These are phyloP conservation scores for Centaurea solstitialis DNA, from an alignment of 129 eudicot genomes.

Conservation along the genomic window DNA sequence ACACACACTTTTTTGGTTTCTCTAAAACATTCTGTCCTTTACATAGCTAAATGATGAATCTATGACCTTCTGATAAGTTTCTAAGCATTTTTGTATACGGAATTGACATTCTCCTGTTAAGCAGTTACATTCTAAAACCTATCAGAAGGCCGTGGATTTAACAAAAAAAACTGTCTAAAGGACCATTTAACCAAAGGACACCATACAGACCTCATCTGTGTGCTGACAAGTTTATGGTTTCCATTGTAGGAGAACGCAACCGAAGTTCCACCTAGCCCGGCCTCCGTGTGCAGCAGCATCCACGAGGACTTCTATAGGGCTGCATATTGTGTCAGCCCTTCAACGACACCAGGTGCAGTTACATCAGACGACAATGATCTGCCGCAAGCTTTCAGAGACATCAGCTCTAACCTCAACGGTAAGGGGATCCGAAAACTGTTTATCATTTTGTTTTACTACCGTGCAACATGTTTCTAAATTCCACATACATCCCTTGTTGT, in stretches of 20 bases:
- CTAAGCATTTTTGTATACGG: too few species aligned
- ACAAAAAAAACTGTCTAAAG: too few species aligned
- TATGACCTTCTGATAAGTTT: background rate
- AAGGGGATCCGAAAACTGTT: slow-evolving; percentile 12
- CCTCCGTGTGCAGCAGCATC: slow-evolving; percentile 85
- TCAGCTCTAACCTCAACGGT: slow-evolving; percentile 81
- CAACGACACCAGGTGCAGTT: slow-evolving; percentile 57
- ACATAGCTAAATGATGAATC: background rate
- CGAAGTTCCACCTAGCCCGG: slow-evolving; percentile 99
- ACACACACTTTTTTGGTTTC: background rate
- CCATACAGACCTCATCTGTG: background rate
- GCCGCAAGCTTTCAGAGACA: slow-evolving; percentile 75
- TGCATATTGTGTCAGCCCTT: slow-evolving; percentile 63
- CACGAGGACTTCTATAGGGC: slow-evolving; percentile 76
- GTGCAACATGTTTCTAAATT: background rate
- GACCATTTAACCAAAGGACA: background rate
- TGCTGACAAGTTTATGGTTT: slow-evolving; percentile 4
- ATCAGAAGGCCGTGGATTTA: background rate
- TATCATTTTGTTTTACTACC: background rate
- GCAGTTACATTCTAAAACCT: background rate
- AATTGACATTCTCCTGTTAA: too few species aligned
- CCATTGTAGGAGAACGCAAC: slow-evolving; percentile 74
- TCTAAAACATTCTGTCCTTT: background rate
- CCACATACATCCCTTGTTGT: background rate
- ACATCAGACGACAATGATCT: slow-evolving; percentile 57